phyloP scores from a whole-genome alignment of 176 grass and related monocot genomes.

The Melocanna baccifera region DNA sequence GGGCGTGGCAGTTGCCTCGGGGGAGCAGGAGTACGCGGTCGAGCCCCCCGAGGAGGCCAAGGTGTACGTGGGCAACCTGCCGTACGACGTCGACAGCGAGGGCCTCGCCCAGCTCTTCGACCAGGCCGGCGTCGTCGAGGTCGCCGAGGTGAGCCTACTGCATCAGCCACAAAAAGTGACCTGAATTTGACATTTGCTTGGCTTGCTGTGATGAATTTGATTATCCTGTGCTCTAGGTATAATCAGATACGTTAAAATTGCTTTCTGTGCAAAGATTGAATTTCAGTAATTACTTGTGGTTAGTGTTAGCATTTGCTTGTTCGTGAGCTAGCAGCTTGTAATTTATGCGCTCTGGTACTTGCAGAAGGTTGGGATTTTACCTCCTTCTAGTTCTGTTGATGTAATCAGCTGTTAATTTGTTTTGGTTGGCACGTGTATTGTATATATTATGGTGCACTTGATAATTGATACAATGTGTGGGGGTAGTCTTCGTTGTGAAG shows the following conservation, averaged over 20 bases:
- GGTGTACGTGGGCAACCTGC: slow-evolving; percentile 57
- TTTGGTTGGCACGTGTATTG: neutral
- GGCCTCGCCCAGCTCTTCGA: slow-evolving; percentile 82
- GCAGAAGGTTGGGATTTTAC: neutral
- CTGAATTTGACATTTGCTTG: neutral
- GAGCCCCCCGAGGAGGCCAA: slow-evolving; percentile 63
- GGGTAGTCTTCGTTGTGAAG: neutral
- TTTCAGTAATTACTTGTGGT: neutral
- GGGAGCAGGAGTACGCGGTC: slow-evolving; percentile 1
- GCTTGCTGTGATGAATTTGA: neutral
- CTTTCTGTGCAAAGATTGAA: neutral
- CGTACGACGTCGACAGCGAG: slow-evolving; percentile 66
- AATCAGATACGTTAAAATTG: neutral
- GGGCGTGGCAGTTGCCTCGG: neutral
- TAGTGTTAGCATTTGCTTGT: neutral
- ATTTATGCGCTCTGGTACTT: too few species aligned
- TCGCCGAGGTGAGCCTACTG: slow-evolving; percentile 64
- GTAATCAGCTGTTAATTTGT: neutral
- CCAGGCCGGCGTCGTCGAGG: slow-evolving; percentile 70
- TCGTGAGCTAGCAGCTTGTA: neutral
- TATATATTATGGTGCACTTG: neutral
- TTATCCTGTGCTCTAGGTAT: neutral
- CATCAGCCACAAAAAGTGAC: neutral
- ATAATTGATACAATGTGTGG: neutral
- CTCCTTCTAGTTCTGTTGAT: neutral